Conservation (phyloP, 2,329 filamentous ascomycete genomes). For the Pseudocercospora macadamiae region DNA sequence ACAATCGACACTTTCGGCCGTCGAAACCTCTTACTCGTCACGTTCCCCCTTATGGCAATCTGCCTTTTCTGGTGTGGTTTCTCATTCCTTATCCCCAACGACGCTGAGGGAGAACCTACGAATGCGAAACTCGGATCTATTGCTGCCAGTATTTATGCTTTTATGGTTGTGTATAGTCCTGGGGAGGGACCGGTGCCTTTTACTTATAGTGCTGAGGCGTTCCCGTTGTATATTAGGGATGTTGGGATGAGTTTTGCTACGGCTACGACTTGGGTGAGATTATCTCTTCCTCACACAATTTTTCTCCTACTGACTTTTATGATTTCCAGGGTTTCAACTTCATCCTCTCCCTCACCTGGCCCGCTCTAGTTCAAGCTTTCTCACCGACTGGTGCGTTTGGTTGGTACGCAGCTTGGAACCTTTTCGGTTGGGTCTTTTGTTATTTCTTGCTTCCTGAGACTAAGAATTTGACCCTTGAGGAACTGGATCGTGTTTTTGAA, state of each 20-base stretch:
- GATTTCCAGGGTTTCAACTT: conserved; percentile 33
- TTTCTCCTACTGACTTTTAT: background rate
- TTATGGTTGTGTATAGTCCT: conserved; percentile 39
- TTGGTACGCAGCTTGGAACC: conserved; percentile 57
- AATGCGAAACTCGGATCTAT: conserved; percentile 41
- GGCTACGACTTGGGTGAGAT: conserved; percentile 55
- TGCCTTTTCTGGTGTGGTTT: conserved; percentile 53
- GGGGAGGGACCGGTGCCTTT: conserved; percentile 51
- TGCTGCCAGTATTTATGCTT: conserved; percentile 41
- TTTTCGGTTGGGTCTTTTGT: conserved; percentile 30
- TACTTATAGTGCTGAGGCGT: conserved; percentile 50
- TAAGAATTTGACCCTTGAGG: conserved; percentile 56
- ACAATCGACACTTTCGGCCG: conserved; percentile 49
- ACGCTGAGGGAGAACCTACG: conserved; percentile 14
- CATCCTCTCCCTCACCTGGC: conserved; percentile 47
- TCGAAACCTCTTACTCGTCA: conserved; percentile 48
- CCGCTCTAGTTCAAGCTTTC: conserved; percentile 52
- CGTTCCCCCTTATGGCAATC: conserved; percentile 50
- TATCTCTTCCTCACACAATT: background rate
- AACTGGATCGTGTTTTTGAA: conserved; percentile 62
- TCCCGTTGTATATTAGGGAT: conserved; percentile 47
- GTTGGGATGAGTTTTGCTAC: conserved; percentile 49
- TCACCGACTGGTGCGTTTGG: conserved; percentile 56
- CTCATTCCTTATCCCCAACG: conserved; percentile 41
- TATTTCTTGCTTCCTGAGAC: conserved; percentile 47